Conservation (phyloP, 2,329 filamentous ascomycete genomes). For the Pseudocercospora fuligena region DNA sequence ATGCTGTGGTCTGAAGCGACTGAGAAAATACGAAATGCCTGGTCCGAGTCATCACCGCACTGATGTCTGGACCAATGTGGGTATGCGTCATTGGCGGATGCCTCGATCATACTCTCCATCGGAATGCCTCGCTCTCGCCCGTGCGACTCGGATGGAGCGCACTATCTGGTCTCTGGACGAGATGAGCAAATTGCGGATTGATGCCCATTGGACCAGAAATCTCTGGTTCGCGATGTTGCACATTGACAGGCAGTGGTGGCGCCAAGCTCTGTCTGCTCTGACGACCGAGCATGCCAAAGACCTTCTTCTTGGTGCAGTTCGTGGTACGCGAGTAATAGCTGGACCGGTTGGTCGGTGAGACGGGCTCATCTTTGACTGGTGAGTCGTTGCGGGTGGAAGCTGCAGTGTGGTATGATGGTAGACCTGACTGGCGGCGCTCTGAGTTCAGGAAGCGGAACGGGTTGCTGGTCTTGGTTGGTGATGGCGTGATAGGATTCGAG, state of each 20-base stretch:
- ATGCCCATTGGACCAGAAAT: conserved; percentile 62
- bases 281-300: conserved; percentile 37
- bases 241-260: conserved; percentile 53
- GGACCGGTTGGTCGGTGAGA: conserved; percentile 33
- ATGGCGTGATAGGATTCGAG: conserved; percentile 30
- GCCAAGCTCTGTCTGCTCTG: conserved; percentile 47
- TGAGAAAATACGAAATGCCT: conserved; percentile 13
- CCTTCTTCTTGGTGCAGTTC: conserved; percentile 43
- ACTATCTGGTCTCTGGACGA: conserved; percentile 58
- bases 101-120: conserved; percentile 36
- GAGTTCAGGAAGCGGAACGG: conserved; percentile 41
- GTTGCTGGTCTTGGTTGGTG: conserved; percentile 41
- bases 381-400: conserved; percentile 40
- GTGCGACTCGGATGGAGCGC: conserved; percentile 58
- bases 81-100: background rate
- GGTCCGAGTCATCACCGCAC: background rate
- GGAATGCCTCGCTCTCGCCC: conserved; percentile 39
- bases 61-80: background rate
- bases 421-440: conserved; percentile 48
- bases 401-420: conserved; percentile 53
- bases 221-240: conserved; percentile 33
- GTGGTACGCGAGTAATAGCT: conserved; percentile 44
- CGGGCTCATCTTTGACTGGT: conserved; percentile 21
- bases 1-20: conserved; percentile 11
- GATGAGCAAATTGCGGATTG: conserved; percentile 59